Evolutionary conservation across 202 grass and related monocot species (phyloP), one percentile per base, ranked within the genome.

Genomic region (Zoysia matrella): DNA sequence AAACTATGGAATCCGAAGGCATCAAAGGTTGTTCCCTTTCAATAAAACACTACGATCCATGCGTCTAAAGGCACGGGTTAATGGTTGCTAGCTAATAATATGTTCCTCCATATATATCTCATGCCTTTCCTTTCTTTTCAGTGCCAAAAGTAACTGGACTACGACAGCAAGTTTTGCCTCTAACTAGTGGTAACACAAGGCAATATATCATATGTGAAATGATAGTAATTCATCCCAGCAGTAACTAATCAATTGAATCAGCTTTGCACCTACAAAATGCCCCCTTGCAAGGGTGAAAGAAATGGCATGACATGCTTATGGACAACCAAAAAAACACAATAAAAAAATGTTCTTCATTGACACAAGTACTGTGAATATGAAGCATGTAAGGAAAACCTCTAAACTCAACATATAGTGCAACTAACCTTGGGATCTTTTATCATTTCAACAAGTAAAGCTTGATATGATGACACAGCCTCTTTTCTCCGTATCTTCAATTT

Each of bases 381-480:
- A 79, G 53, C 45, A 75, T 79, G 63, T 8, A 47, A 79, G 47
- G 78, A 40, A 62, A 69, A 39, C 30, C 8, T 47, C 7, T 49
- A 80, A 81, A 53, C 30, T 74, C 43, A 68, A 63, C 10, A 75
- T 81, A 62, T 57, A 52, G 65, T 39, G 49, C 9, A 44, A 94
- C 80, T 77, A 72, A 98, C 96, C 92, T 91, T 95, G 3, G 96
- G 85, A 67, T 95, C 92, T 91, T 98, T 98, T 71, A 98, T 98
- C 54, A 77, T 92, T 76, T 98, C 96, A 81, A 98, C 92, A 71
- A 98, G 91, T 57, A 98, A 91, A 81, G 96, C 91, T 80, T 94
- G 96, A 73, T 95, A 98, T 75, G 89, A 93, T 80, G 89, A 87
- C 41, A 79, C 70, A 72, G 89, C 92, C 13, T 98, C 96, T 78